Percentiles rank a stretch among this genome's conserved stretches.
Evolutionary conservation across 768 basidiomycete species (phyloP).

Genomic region (Termitomyces titanicus): DNA sequence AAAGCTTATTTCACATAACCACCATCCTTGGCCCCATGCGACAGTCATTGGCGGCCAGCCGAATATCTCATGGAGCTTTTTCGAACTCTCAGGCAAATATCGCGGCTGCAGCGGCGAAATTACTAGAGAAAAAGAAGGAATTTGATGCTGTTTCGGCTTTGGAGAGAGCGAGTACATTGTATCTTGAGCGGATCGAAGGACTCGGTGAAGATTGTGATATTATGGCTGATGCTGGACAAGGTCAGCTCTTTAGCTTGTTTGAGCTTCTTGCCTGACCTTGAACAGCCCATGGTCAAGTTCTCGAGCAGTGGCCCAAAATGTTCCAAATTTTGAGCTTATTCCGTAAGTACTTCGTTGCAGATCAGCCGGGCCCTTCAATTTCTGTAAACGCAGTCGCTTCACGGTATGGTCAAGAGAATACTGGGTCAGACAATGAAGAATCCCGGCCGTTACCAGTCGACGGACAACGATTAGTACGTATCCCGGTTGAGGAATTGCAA

Average conservation of each 20-base stretch:
- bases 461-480: conserved; percentile 69
- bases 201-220: conserved; percentile 70
- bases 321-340: conserved; percentile 71
- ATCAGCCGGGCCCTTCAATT: not conserved
- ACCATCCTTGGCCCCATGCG: conserved; percentile 35
- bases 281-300: conserved; percentile 70
- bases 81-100: conserved; percentile 35
- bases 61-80: conserved; percentile 44
- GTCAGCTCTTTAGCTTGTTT: conserved; percentile 28
- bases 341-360: conserved; percentile 37
- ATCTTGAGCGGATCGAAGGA: conserved; percentile 64
- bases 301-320: conserved; percentile 82
- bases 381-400: conserved; percentile 41
- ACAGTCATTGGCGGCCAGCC: conserved; percentile 49
- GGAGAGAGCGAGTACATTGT: conserved; percentile 58
- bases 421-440: conserved; percentile 1
- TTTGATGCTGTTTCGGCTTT: conserved; percentile 71
- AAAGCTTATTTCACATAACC: conserved; percentile 8
- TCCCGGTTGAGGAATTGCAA: conserved; percentile 67
- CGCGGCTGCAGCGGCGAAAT: conserved; percentile 49
- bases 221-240: conserved; percentile 75
- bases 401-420: conserved; percentile 30
- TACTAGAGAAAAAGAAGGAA: conserved; percentile 80
- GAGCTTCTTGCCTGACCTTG: conserved; percentile 1
- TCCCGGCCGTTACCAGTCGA: conserved; percentile 15